A percentile compares a stretch with the other conserved stretches of the same genome.
phyloP scores from a whole-genome alignment of 106 monocot genomes.

The Acorus gramineus region DNA sequence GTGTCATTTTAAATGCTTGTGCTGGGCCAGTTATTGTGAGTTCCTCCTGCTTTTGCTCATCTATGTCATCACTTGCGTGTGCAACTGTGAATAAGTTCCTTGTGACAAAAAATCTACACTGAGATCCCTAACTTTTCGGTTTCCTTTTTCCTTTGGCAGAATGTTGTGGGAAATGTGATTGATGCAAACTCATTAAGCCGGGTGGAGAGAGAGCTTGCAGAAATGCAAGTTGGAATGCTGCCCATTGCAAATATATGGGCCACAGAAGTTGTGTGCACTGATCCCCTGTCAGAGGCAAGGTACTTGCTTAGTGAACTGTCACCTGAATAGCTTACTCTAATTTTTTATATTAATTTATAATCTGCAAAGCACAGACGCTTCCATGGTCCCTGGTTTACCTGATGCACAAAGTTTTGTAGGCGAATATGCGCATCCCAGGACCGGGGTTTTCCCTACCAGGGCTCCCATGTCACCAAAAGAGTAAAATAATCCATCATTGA shows the following conservation, averaged over 20 bases:
- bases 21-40: slow-evolving; percentile 55
- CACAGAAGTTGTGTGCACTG: slow-evolving; percentile 30
- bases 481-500: too few relatives aligned
- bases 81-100: not conserved
- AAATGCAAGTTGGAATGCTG: slow-evolving; percentile 5
- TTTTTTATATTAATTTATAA: too few relatives aligned
- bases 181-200: slow-evolving; percentile 25
- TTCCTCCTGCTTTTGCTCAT: slow-evolving; percentile 1
- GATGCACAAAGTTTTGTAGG: too few relatives aligned
- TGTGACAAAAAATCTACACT: not conserved
- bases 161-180: slow-evolving; percentile 26
- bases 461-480: too few relatives aligned
- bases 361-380: too few relatives aligned
- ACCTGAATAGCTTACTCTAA: slow-evolving; percentile 4
- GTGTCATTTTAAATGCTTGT: slow-evolving; percentile 47
- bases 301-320: slow-evolving; percentile 29
- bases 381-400: too few relatives aligned
- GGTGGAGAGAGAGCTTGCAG: slow-evolving; percentile 15
- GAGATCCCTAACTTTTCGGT: not conserved
- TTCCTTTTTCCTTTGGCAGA: slow-evolving; percentile 37
- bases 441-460: too few relatives aligned
- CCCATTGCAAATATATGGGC: slow-evolving; percentile 39
- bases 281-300: slow-evolving; percentile 43
- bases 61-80: not conserved
- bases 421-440: too few relatives aligned